Conservation (phyloP, 2,329 filamentous ascomycete species). For the Xylaria sp. region DNA sequence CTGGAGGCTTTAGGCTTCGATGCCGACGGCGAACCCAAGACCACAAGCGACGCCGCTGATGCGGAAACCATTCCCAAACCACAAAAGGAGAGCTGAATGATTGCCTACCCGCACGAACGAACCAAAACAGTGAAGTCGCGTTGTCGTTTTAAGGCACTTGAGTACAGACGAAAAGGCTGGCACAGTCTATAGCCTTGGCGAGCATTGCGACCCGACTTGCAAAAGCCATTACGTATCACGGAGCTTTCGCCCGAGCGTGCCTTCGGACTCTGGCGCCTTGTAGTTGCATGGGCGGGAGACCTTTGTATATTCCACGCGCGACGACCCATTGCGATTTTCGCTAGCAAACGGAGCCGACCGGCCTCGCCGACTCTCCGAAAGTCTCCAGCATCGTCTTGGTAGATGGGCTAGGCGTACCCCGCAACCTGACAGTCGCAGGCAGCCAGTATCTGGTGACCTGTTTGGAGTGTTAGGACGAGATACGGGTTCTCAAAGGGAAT, state of each 20-base stretch:
- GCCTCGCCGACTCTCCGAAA: background rate
- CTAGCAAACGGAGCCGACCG: background rate
- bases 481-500: background rate
- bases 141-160: background rate
- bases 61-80: background rate
- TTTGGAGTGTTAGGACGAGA: background rate
- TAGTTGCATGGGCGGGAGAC: background rate
- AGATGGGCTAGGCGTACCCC: background rate
- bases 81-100: slow-evolving; percentile 18
- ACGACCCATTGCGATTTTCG: background rate
- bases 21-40: slow-evolving; percentile 69
- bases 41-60: background rate
- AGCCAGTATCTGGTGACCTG: background rate
- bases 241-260: slow-evolving; percentile 12
- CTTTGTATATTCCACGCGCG: background rate
- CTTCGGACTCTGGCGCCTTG: background rate
- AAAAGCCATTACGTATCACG: slow-evolving; percentile 42
- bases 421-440: background rate
- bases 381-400: background rate
- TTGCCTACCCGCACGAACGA: background rate
- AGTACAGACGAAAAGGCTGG: background rate
- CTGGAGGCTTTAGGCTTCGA: slow-evolving; percentile 86
- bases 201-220: slow-evolving; percentile 25
- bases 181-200: slow-evolving; percentile 18
- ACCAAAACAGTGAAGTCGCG: background rate